Evolutionary conservation across 768 basidiomycete species (phyloP).

Genomic region (Trametes punicea): DNA sequence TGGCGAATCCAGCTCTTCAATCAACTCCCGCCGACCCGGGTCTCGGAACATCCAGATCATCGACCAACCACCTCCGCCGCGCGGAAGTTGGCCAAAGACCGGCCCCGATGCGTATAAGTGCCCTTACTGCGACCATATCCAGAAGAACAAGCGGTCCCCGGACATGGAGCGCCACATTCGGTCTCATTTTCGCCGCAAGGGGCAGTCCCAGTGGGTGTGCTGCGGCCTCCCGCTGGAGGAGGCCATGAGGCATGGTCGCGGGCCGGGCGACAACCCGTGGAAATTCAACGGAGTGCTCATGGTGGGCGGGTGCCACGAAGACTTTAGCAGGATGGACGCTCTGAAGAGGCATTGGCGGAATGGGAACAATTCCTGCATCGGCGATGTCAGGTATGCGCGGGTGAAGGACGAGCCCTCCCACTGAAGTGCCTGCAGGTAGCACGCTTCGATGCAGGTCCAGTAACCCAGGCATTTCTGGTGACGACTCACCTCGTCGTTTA

Average conservation of each 20-base stretch:
- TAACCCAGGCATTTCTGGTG: too few species aligned
- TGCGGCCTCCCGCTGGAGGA: constrained; percentile 33
- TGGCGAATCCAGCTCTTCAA: constrained; percentile 16
- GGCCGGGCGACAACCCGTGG: constrained; percentile 11
- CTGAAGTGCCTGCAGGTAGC: background rate
- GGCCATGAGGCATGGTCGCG: constrained; percentile 12
- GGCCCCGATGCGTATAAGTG: constrained; percentile 39
- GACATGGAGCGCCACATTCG: constrained; percentile 59
- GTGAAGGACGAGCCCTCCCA: constrained; percentile 3
- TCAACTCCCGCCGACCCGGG: constrained; percentile 13
- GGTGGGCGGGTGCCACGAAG: constrained; percentile 38
- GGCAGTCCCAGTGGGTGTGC: constrained; percentile 35
- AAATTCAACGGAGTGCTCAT: constrained; percentile 29
- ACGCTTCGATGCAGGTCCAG: background rate
- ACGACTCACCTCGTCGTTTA: too few species aligned
- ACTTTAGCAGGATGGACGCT: constrained; percentile 38
- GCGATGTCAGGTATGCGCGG: constrained; percentile 12
- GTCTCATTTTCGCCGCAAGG: constrained; percentile 41
- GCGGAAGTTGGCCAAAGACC: constrained; percentile 25
- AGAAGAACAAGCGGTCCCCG: constrained; percentile 48
- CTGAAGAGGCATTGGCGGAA: constrained; percentile 35
- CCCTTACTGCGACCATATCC: constrained; percentile 46
- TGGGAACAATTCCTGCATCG: constrained; percentile 9
- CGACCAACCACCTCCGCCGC: constrained; percentile 21
- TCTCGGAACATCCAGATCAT: constrained; percentile 47